Evolutionary conservation across 305 asterid species (phyloP).

Genomic region (Fraxinus ornus): DNA sequence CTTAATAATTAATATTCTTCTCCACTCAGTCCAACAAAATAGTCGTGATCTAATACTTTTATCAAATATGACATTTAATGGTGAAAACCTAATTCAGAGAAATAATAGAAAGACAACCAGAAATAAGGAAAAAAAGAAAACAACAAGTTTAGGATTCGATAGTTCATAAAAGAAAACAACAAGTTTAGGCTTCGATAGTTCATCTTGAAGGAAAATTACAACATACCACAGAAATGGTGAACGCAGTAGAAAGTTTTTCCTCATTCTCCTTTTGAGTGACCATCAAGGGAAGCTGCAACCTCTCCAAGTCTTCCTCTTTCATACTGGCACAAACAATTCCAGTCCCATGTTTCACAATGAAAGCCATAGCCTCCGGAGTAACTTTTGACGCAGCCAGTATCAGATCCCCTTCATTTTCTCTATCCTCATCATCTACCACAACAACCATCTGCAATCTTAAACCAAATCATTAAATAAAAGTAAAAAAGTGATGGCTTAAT

Average conservation of each 20-base stretch:
- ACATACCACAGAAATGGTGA: conserved; percentile 92
- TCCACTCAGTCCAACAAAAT: not conserved
- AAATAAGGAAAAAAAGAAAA: not conserved
- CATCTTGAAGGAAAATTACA: conserved; percentile 7
- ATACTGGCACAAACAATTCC: conserved; percentile 99
- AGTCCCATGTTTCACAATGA: conserved; percentile 90
- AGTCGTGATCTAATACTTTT: not conserved
- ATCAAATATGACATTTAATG: not conserved
- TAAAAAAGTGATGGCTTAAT: not conserved
- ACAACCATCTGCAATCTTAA: conserved; percentile 56
- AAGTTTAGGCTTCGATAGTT: not conserved
- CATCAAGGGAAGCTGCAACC: conserved; percentile 88
- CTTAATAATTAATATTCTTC: not conserved
- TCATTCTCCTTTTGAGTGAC: conserved; percentile 79
- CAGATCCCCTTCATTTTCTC: conserved; percentile 97
- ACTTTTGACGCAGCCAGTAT: conserved; percentile 95
- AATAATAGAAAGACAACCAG: not conserved
- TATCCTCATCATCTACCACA: conserved; percentile 94
- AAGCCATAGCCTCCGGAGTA: conserved; percentile 96
- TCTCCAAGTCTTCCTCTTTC: conserved; percentile 82
- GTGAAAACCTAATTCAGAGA: not conserved
- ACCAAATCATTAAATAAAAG: not conserved
- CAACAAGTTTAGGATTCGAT: not conserved
- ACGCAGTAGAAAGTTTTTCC: conserved; percentile 92
- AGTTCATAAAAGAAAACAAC: not conserved